These are phyloP conservation scores for Amborella trichopoda DNA, from an alignment of 164 flowering plant genomes.

Conservation along the genomic window DNA sequence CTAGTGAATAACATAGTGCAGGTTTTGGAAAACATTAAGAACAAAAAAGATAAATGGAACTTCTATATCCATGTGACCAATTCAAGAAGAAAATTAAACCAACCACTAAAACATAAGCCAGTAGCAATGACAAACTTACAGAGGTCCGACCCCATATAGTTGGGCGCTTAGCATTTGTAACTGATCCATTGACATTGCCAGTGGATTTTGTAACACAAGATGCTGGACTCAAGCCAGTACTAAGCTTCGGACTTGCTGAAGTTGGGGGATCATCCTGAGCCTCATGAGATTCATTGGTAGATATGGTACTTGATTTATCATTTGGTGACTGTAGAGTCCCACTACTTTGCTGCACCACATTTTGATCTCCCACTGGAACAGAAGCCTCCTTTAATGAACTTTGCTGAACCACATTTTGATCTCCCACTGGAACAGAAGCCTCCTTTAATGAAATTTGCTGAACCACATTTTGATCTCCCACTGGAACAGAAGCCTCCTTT, in stretches of 20 bases:
- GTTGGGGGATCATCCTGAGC: slow-evolving; percentile 10
- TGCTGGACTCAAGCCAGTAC: not conserved
- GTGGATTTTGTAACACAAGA: not conserved
- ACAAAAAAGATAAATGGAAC: no score
- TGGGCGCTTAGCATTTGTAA: slow-evolving; percentile 15
- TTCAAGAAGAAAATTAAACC: no score
- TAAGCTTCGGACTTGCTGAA: slow-evolving; percentile 14
- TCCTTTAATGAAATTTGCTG: no score
- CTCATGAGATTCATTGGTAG: slow-evolving; percentile 11
- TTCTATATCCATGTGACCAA: no score
- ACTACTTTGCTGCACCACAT: no score
- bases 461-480: slow-evolving; percentile 13
- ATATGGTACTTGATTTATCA: slow-evolving; percentile 2
- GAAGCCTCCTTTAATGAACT: no score
- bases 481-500: slow-evolving; percentile 13
- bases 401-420: no score
- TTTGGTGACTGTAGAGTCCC: slow-evolving; percentile 7
- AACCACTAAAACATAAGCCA: no score
- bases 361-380: no score
- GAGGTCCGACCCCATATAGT: slow-evolving; percentile 61
- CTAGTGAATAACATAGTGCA: no score
- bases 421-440: no score
- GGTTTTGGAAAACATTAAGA: no score
- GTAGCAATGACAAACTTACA: slow-evolving; percentile 49
- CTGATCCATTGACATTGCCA: slow-evolving; percentile 13